Evolutionary conservation across 2,329 filamentous ascomycete species (phyloP), one percentile per base, ranked within the genome.

Genomic region (Zelopaecilomyces penicillatus): DNA sequence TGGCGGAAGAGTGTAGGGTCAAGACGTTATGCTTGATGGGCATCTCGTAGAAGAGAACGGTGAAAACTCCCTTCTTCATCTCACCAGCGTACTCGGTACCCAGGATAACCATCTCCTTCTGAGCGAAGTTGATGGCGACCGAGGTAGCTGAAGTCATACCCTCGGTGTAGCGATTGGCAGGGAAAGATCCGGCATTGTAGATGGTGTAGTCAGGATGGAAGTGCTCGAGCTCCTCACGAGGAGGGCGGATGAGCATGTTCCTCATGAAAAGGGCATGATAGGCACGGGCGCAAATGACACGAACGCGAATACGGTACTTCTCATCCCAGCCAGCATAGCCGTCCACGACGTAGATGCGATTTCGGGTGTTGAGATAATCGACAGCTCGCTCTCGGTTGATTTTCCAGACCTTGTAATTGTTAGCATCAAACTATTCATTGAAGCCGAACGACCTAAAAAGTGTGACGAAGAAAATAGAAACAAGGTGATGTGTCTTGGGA

Each of bases 221-320:
- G 72, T 88, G 81, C 74, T 95, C 85, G 44, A 98, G 83, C 76
- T 98, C 90, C 71, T 94, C 87, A 52, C 80, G 80, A 43, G 83
- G 76, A 52, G 93, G 93, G 58, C 93, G 86, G 75, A 98, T 98
- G 64, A 98, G 85, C 93, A 98, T 98, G 79, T 98, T 98, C 65
- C 90, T 87, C 93, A 98, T 98, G 82, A 98, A 98, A 54, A 98
- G 82, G 51, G 93, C 93, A 79, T 98, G 93, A 79, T 98, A 98
- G 69, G 93, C 93, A 65, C 93, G 90, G 56, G 93, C 93, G 74
- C 93, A 98, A 64, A 98, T 90, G 54, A 98, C 91, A 63, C 93
- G 90, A 60, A 98, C 93, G 61, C 83, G 87, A 73, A 98, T 97
- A 56, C 90, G 81, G 78, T 98, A 98, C 68, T 93, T 90, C 75